phyloP scores from a whole-genome alignment of 345 rosid genomes.

The Brassica cretica region DNA sequence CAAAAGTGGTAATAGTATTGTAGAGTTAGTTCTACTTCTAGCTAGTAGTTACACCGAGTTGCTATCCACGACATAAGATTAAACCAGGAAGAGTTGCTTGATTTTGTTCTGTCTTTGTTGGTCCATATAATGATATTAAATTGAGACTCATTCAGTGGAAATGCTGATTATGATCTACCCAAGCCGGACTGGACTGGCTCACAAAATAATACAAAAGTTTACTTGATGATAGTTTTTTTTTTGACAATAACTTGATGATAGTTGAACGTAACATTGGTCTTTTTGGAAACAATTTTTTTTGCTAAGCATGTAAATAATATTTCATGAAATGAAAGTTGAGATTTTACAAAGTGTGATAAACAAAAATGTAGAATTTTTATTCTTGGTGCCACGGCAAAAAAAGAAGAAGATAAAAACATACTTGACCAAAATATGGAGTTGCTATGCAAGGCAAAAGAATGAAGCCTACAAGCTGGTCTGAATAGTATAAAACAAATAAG shows the following conservation, averaged over 20 bases:
- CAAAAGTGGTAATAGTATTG: neutral
- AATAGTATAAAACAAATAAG: neutral
- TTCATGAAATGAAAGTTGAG: neutral
- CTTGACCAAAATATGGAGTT: neutral
- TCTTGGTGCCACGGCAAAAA: neutral
- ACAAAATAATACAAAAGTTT: neutral
- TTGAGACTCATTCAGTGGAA: slow-evolving; percentile 1
- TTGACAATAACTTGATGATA: neutral
- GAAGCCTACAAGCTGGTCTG: neutral
- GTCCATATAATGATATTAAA: neutral
- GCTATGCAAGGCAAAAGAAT: neutral
- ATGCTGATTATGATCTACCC: neutral
- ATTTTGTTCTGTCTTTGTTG: slow-evolving; percentile 3
- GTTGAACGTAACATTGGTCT: neutral
- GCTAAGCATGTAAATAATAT: neutral
- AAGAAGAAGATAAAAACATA: neutral
- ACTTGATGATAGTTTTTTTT: neutral
- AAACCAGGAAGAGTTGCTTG: neutral
- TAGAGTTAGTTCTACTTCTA: neutral
- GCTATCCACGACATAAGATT: neutral
- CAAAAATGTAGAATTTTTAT: neutral
- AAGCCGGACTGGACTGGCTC: neutral
- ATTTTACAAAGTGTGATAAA: neutral
- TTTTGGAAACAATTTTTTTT: neutral
- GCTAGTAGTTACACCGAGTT: slow-evolving; percentile 1